phyloP scores from a whole-genome alignment of 805 yeast genomes.

The Lipomyces yamanashiensis region DNA sequence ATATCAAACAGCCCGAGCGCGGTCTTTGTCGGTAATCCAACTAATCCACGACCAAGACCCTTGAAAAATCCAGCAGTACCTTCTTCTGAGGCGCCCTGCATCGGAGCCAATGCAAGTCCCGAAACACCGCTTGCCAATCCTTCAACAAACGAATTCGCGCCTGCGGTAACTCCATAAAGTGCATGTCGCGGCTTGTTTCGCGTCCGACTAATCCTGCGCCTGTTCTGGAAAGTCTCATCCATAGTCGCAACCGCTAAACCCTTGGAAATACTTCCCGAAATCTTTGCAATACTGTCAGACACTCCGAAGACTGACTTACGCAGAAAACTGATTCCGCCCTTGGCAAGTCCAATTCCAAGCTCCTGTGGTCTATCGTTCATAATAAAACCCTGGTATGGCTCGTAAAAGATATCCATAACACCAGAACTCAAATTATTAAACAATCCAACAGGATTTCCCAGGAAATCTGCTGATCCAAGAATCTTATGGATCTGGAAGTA shows the following conservation, averaged over 20 bases:
- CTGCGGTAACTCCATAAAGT: slow-evolving; percentile 77
- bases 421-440: slow-evolving; percentile 94
- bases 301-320: slow-evolving; percentile 94
- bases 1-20: slow-evolving; percentile 93
- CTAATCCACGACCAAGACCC: slow-evolving; percentile 92
- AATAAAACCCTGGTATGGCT: slow-evolving; percentile 94
- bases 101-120: slow-evolving; percentile 89
- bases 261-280: slow-evolving; percentile 92
- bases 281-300: slow-evolving; percentile 88
- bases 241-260: slow-evolving; percentile 90
- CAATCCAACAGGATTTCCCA: slow-evolving; percentile 97
- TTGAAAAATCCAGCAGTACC: slow-evolving; percentile 92
- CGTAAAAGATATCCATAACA: slow-evolving; percentile 93
- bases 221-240: slow-evolving; percentile 82
- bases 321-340: slow-evolving; percentile 91
- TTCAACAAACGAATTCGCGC: slow-evolving; percentile 87
- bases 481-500: slow-evolving; percentile 90
- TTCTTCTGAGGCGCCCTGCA: slow-evolving; percentile 83
- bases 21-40: slow-evolving; percentile 95
- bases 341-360: slow-evolving; percentile 91
- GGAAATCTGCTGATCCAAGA: slow-evolving; percentile 92
- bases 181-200: slow-evolving; percentile 85
- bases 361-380: slow-evolving; percentile 96
- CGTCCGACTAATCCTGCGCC: slow-evolving; percentile 72
- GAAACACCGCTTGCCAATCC: slow-evolving; percentile 85